Evolutionary conservation across 1,139 yeast species (phyloP).

Genomic region (Magnusiomyces paraingens): DNA sequence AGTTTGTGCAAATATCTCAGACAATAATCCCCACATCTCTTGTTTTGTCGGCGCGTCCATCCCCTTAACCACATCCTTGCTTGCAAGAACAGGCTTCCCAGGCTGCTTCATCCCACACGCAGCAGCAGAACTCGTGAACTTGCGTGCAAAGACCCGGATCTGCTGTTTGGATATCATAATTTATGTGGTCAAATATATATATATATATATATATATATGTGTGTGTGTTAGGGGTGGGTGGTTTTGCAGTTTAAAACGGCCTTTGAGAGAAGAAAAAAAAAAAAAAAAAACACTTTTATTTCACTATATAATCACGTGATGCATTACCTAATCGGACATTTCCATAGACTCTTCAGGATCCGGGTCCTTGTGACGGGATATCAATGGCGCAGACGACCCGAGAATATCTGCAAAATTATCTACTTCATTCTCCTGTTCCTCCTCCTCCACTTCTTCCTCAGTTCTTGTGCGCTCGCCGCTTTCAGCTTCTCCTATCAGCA

Average conservation of each 20-base stretch:
- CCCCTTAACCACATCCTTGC: too few species aligned
- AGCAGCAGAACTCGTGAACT: too few species aligned
- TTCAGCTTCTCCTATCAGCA: not conserved
- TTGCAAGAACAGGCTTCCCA: too few species aligned
- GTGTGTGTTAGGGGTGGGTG: not conserved
- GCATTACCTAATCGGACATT: constrained; percentile 3
- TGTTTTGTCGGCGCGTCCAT: constrained; percentile 13
- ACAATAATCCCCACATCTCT: constrained; percentile 22
- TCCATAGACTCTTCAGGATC: constrained; percentile 4
- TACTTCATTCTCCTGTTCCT: not conserved
- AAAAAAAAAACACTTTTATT: too few species aligned
- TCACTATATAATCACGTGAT: too few species aligned
- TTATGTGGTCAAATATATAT: too few species aligned
- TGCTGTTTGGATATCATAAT: not conserved
- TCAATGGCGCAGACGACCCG: not conserved
- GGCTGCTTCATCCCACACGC: too few species aligned
- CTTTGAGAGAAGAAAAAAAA: too few species aligned
- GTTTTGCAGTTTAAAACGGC: too few species aligned
- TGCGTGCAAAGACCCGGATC: too few species aligned
- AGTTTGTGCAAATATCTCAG: constrained; percentile 7
- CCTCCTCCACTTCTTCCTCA: not conserved
- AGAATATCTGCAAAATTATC: constrained; percentile 3
- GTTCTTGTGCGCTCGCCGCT: not conserved
- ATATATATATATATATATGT: too few species aligned
- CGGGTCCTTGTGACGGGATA: not conserved